Conservation (phyloP, 306 rosid species). For the Comarum palustre region DNA sequence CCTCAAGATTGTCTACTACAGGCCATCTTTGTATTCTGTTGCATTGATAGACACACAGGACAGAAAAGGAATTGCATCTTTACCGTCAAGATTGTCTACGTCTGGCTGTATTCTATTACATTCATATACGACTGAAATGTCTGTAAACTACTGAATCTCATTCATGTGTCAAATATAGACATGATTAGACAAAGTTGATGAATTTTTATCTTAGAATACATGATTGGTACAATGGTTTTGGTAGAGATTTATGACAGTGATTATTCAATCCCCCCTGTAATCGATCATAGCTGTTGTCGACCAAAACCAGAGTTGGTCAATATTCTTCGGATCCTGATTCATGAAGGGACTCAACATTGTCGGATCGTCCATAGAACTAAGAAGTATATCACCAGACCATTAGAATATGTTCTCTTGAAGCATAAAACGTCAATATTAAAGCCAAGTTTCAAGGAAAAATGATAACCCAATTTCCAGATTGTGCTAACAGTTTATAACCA, state of each 20-base stretch:
- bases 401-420: not conserved
- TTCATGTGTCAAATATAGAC: not conserved
- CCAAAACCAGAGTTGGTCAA: not conserved
- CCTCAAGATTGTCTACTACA: too few species aligned
- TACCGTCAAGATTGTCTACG: not conserved
- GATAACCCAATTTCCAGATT: not conserved
- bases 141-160: not conserved
- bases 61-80: not conserved
- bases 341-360: not conserved
- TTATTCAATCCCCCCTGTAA: not conserved
- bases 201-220: not conserved
- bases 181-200: too few species aligned
- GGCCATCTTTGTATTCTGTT: too few species aligned
- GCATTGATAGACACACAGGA: not conserved
- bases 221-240: not conserved
- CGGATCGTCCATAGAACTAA: not conserved
- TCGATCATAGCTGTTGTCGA: not conserved
- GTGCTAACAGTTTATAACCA: not conserved
- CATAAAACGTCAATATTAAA: not conserved
- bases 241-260: not conserved
- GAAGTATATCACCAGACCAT: not conserved
- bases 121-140: not conserved
- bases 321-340: not conserved
- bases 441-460: too few species aligned
- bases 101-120: not conserved